Conservation (phyloP, 371 early-diverging fungal genomes). For the Circinella umbellata region DNA sequence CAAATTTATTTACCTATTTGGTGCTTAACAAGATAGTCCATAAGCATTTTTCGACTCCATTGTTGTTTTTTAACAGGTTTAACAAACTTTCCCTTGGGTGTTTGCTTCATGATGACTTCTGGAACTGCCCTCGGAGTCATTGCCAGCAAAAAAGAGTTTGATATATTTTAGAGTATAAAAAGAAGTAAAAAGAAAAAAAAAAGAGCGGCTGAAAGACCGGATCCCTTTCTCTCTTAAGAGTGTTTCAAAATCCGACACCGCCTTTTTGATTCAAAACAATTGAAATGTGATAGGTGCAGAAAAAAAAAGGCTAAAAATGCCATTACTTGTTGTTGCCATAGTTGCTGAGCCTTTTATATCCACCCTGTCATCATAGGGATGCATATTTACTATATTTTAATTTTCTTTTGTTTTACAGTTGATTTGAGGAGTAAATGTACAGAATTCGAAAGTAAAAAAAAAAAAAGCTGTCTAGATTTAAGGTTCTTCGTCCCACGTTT, state of each 20-base stretch:
- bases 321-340: no score
- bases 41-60: slow-evolving; percentile 20
- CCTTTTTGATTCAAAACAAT: no score
- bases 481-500: no score
- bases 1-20: slow-evolving; percentile 37
- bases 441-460: no score
- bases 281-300: no score
- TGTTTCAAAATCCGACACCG: slow-evolving; percentile 11
- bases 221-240: not conserved
- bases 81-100: slow-evolving; percentile 3
- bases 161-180: not conserved
- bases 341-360: no score
- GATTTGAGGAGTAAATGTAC: no score
- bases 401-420: no score
- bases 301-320: no score
- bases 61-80: slow-evolving; percentile 10
- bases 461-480: no score
- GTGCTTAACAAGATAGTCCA: slow-evolving; percentile 37
- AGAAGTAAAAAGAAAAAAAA: not conserved
- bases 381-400: no score
- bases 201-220: not conserved
- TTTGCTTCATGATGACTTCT: slow-evolving; percentile 7
- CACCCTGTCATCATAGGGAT: no score
- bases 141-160: not conserved
- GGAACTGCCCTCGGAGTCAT: not conserved